Evolutionary conservation across 495 filamentous ascomycete genomes (phyloP).

Genomic region (Aspergillus diversus): DNA sequence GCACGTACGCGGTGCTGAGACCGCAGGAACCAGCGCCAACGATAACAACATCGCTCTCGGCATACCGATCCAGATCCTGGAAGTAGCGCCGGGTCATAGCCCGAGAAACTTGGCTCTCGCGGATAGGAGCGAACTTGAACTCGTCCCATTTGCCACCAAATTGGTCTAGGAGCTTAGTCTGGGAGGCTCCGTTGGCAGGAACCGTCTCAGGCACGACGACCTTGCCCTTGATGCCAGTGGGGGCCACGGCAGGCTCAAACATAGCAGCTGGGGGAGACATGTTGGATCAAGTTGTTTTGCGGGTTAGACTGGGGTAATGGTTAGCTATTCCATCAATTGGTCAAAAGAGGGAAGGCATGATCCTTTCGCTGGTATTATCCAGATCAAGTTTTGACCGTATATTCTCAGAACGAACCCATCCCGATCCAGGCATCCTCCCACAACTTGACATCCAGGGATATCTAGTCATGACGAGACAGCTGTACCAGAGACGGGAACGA

Average conservation of each 20-base stretch:
- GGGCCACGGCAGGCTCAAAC: constrained; percentile 44
- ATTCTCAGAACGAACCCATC: constrained; percentile 78
- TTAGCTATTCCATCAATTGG: constrained; percentile 43
- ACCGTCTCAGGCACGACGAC: constrained; percentile 43
- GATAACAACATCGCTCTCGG: constrained; percentile 91
- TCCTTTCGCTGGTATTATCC: constrained; percentile 99
- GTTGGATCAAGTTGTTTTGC: constrained; percentile 30
- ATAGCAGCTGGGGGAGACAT: constrained; percentile 79
- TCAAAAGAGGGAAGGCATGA: constrained; percentile 68
- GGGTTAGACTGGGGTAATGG: constrained; percentile 22
- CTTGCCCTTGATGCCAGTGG: constrained; percentile 53
- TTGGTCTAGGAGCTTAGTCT: constrained; percentile 60
- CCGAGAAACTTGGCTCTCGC: constrained; percentile 86
- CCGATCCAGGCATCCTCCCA: constrained; percentile 10
- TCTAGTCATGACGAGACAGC: constrained; percentile 11
- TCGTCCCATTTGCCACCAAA: constrained; percentile 71
- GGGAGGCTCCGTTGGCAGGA: constrained; percentile 40
- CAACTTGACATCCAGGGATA: neutral
- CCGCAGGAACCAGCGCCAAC: constrained; percentile 88
- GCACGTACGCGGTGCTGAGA: constrained; percentile 79
- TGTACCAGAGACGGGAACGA: constrained; percentile 47
- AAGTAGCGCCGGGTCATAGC: constrained; percentile 95
- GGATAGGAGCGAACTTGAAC: constrained; percentile 83
- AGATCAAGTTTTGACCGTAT: constrained; percentile 98
- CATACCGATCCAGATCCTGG: constrained; percentile 82